These are phyloP conservation scores for Phaeoacremonium minimum DNA, from an alignment of 2,329 filamentous ascomycete species.

Conservation along the genomic window DNA sequence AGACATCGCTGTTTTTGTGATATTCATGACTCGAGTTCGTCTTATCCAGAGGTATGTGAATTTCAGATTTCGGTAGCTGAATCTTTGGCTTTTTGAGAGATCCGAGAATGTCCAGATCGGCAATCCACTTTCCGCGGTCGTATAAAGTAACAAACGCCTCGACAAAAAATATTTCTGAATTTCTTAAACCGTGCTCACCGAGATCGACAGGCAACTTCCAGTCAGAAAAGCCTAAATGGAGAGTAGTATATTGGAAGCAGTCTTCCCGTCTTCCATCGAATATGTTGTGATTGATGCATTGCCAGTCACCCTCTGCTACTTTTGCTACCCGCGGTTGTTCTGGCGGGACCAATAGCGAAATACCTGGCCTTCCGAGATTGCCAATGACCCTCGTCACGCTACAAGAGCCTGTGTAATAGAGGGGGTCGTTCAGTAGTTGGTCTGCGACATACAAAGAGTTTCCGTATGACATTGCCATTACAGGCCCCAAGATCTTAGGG, in stretches of 20 bases:
- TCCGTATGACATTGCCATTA: conserved; percentile 1
- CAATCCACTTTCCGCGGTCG: background rate
- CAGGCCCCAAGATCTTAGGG: background rate
- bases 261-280: background rate
- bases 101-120: conserved; percentile 1
- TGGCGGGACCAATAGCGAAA: background rate
- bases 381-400: background rate
- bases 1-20: too few species aligned
- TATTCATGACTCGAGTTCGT: too few species aligned
- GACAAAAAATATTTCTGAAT: background rate
- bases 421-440: background rate
- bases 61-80: too few species aligned
- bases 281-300: background rate
- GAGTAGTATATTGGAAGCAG: background rate
- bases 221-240: conserved; percentile 1
- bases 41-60: too few species aligned
- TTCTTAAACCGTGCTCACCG: background rate
- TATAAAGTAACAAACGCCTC: background rate
- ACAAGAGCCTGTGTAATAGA: background rate
- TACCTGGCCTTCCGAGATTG: background rate
- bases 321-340: background rate
- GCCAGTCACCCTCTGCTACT: background rate
- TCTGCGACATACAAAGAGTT: conserved; percentile 1
- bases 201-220: background rate
- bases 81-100: background rate